Evolutionary conservation across 2,329 filamentous ascomycete species (phyloP).

Genomic region (Aspergillus spinulosporus): DNA sequence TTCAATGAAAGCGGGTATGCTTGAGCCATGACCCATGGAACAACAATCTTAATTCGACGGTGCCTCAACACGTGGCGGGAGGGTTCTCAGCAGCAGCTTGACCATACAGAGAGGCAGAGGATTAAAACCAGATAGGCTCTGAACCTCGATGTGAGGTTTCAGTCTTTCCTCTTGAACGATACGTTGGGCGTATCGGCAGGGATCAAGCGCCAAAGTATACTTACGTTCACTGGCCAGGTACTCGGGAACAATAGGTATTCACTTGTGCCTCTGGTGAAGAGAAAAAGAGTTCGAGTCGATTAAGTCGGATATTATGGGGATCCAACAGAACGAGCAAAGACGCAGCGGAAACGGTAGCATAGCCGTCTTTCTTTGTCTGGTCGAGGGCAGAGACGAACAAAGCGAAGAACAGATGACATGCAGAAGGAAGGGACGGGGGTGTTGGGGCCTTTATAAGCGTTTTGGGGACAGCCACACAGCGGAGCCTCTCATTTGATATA

Average conservation of each 20-base stretch:
- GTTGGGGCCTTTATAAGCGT: constrained; percentile 37
- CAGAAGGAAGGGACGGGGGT: constrained; percentile 26
- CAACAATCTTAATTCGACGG: neutral
- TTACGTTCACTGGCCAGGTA: neutral
- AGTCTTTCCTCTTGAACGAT: neutral
- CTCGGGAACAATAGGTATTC: neutral
- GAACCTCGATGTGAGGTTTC: neutral
- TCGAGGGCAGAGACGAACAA: constrained; percentile 10
- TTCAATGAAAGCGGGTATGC: neutral
- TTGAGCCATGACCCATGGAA: neutral
- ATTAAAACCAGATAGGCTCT: neutral
- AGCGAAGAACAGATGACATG: constrained; percentile 15
- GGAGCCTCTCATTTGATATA: constrained; percentile 46
- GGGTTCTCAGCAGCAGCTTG: neutral
- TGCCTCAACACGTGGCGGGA: neutral
- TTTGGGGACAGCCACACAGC: constrained; percentile 33
- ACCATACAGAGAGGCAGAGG: neutral
- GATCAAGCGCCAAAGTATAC: neutral
- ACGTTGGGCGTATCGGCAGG: neutral
- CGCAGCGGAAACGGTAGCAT: constrained; percentile 1
- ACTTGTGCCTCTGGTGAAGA: neutral
- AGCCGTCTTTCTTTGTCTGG: neutral
- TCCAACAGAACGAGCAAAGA: neutral
- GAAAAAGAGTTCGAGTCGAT: neutral
- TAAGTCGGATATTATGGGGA: neutral